These are phyloP conservation scores for Sclerotinia sclerotiorum DNA, from an alignment of 2,329 filamentous ascomycete genomes.

Conservation along the genomic window DNA sequence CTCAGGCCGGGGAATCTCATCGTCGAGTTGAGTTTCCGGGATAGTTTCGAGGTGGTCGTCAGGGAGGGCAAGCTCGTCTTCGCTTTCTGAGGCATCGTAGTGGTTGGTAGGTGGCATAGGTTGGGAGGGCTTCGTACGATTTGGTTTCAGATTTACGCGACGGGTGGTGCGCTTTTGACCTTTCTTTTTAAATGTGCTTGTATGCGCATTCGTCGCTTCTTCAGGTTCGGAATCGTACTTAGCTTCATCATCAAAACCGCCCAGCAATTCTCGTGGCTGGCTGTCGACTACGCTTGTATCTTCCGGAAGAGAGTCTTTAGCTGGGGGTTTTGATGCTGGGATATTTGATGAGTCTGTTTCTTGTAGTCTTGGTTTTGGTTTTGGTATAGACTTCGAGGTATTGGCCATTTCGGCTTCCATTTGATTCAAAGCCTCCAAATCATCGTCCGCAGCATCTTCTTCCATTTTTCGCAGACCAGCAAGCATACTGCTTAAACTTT, in stretches of 20 bases:
- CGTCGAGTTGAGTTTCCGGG: slow-evolving; percentile 34
- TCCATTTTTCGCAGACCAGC: slow-evolving; percentile 68
- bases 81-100: slow-evolving; percentile 42
- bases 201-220: slow-evolving; percentile 39
- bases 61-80: slow-evolving; percentile 40
- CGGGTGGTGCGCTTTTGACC: slow-evolving; percentile 78
- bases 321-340: not conserved
- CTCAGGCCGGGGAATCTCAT: slow-evolving; percentile 12
- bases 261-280: slow-evolving; percentile 47
- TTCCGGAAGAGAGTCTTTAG: slow-evolving; percentile 31
- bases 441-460: slow-evolving; percentile 69
- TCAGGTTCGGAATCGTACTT: slow-evolving; percentile 56
- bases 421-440: slow-evolving; percentile 72
- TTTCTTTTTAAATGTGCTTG: slow-evolving; percentile 75
- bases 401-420: slow-evolving; percentile 54
- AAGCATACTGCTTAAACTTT: slow-evolving; percentile 73
- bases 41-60: slow-evolving; percentile 25
- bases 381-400: not conserved
- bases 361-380: slow-evolving; percentile 28
- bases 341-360: slow-evolving; percentile 26
- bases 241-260: slow-evolving; percentile 64
- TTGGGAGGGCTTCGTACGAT: slow-evolving; percentile 48
- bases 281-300: slow-evolving; percentile 47
- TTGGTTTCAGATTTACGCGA: slow-evolving; percentile 62
- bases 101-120: slow-evolving; percentile 35